Conservation (phyloP, 106 monocot species). For the Iris macrosiphon region DNA sequence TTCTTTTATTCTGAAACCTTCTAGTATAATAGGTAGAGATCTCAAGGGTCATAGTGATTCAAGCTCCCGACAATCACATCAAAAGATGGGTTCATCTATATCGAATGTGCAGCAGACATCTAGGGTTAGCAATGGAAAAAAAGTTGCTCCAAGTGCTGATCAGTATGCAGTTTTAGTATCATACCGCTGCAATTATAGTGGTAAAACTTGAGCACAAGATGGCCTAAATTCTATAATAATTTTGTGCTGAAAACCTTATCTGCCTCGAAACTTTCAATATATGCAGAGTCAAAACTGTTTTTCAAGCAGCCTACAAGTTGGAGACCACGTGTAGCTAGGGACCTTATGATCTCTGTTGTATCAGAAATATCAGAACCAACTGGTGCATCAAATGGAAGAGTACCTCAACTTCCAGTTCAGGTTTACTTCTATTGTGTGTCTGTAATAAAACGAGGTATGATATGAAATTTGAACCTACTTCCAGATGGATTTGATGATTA, state of each 20-base stretch:
- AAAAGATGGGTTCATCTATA: constrained; percentile 8
- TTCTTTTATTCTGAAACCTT: constrained; percentile 76
- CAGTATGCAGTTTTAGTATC: constrained; percentile 71
- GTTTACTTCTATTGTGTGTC: constrained; percentile 13
- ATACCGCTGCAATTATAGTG: constrained; percentile 76
- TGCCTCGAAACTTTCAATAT: not conserved
- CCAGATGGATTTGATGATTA: too few relatives aligned
- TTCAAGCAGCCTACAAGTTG: constrained; percentile 78
- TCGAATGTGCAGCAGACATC: constrained; percentile 15
- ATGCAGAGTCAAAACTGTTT: constrained; percentile 72
- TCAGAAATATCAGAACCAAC: constrained; percentile 50
- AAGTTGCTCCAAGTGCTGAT: constrained; percentile 11
- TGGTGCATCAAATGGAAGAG: constrained; percentile 19
- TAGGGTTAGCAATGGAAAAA: constrained; percentile 16
- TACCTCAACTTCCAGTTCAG: constrained; percentile 74
- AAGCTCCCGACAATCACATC: constrained; percentile 12
- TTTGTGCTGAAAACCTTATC: not conserved
- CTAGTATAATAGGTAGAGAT: constrained; percentile 26
- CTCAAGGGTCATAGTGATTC: constrained; percentile 17
- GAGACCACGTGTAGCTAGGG: constrained; percentile 53
- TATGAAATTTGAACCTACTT: too few relatives aligned
- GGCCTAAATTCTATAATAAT: too few relatives aligned
- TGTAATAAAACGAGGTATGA: too few relatives aligned
- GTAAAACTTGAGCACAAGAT: constrained; percentile 15
- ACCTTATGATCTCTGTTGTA: constrained; percentile 71